Conservation (phyloP, 2,329 filamentous ascomycete genomes). For the Paracorniculantispora psalliotae region DNA sequence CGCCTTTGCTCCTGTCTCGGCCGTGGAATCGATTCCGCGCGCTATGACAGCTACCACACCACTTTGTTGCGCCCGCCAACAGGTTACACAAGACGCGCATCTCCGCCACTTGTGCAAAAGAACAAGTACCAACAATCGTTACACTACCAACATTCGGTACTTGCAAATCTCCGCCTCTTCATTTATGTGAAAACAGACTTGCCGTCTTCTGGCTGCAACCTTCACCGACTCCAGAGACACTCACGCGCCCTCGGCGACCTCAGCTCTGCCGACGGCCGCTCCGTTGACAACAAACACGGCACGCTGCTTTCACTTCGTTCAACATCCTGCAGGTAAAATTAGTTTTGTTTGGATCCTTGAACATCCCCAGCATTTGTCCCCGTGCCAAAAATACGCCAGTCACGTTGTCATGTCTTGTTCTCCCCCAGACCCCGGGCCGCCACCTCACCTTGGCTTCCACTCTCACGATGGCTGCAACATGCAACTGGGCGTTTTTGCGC, state of each 20-base stretch:
- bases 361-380: slow-evolving; percentile 1
- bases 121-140: too few species aligned
- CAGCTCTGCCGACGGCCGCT: too few species aligned
- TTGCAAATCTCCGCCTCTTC: background rate
- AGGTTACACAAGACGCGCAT: slow-evolving; percentile 3
- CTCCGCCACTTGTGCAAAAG: background rate
- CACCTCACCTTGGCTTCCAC: background rate
- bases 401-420: background rate
- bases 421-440: background rate
- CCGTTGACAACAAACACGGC: background rate
- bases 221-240: too few species aligned
- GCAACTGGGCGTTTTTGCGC: background rate
- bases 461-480: background rate
- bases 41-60: background rate
- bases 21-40: background rate
- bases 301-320: too few species aligned
- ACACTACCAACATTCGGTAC: background rate
- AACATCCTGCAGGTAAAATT: slow-evolving; percentile 1
- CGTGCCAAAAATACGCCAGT: slow-evolving; percentile 6
- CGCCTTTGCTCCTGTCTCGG: background rate
- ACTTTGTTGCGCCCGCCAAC: background rate
- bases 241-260: too few species aligned
- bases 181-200: too few species aligned
- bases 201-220: too few species aligned
- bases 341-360: background rate